These are phyloP conservation scores for Helicosporidium sp. DNA, from an alignment of 139 green algal genomes.

Conservation along the genomic window DNA sequence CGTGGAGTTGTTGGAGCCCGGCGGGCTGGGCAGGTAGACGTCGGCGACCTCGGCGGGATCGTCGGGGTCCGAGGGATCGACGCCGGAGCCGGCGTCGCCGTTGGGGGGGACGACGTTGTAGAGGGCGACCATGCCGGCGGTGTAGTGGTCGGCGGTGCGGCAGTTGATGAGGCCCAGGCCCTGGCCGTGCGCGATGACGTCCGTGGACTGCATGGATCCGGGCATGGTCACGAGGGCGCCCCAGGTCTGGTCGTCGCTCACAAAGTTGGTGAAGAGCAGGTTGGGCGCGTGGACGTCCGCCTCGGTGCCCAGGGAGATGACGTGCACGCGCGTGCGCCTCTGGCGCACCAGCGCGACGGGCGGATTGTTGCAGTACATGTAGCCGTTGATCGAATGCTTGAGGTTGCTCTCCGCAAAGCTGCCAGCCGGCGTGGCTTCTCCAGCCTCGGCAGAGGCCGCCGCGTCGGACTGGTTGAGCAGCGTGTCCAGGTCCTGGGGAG, in stretches of 20 bases:
- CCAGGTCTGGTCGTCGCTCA: slow-evolving; percentile 6
- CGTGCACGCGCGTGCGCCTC: slow-evolving; percentile 19
- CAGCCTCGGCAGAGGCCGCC: not conserved
- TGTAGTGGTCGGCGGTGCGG: slow-evolving; percentile 16
- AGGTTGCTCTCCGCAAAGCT: slow-evolving; percentile 21
- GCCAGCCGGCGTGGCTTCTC: not conserved
- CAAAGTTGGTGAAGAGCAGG: slow-evolving; percentile 6
- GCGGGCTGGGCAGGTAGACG: no score
- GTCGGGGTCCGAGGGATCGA: not conserved
- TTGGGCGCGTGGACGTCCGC: slow-evolving; percentile 53
- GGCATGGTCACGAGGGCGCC: slow-evolving; percentile 12
- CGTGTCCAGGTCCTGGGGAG: not conserved
- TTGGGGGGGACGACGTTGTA: not conserved
- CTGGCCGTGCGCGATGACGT: slow-evolving; percentile 9
- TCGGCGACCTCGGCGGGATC: slow-evolving; percentile 1
- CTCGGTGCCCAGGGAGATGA: slow-evolving; percentile 32
- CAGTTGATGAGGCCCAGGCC: slow-evolving; percentile 14
- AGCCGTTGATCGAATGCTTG: slow-evolving; percentile 35
- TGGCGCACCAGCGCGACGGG: slow-evolving; percentile 13
- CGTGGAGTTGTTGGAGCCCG: not conserved
- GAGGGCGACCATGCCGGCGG: slow-evolving; percentile 1
- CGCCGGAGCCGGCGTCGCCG: slow-evolving; percentile 2
- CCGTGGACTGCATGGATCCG: slow-evolving; percentile 19
- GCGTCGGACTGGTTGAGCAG: slow-evolving; percentile 4
- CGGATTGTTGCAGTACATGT: slow-evolving; percentile 37